Evolutionary conservation across 768 basidiomycete genomes (phyloP).

Genomic region (Amanita rubescens): DNA sequence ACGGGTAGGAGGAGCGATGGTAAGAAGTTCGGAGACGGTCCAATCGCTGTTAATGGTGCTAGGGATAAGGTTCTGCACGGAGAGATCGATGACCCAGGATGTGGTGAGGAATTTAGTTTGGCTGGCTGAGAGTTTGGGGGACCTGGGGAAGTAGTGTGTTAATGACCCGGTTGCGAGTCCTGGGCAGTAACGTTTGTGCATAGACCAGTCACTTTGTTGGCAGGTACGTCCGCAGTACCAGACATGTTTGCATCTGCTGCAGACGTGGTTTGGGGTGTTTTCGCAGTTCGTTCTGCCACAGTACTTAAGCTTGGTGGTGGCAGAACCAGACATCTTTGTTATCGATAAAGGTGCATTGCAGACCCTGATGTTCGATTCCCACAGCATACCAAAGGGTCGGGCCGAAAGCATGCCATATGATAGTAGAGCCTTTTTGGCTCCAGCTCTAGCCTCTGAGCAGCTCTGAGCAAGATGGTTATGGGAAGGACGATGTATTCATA

Average conservation of each 20-base stretch:
- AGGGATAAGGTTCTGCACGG: constrained; percentile 1
- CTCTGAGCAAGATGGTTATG: too few species aligned
- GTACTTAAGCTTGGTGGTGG: background rate
- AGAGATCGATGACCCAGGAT: constrained; percentile 1
- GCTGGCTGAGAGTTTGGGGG: background rate
- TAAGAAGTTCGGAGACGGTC: background rate
- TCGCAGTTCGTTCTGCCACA: background rate
- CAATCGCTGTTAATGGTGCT: background rate
- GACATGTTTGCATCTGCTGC: constrained; percentile 1
- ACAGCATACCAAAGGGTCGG: background rate
- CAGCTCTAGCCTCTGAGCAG: too few species aligned
- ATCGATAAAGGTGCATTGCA: background rate
- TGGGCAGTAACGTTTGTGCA: constrained; percentile 1
- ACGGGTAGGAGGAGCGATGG: background rate
- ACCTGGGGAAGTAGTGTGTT: background rate
- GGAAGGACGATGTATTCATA: too few species aligned
- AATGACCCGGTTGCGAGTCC: background rate
- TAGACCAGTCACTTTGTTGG: background rate
- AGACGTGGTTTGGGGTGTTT: background rate
- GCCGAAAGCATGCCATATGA: background rate
- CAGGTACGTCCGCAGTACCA: background rate
- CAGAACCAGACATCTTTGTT: background rate
- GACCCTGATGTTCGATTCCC: background rate
- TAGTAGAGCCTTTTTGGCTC: too few species aligned
- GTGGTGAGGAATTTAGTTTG: constrained; percentile 1